These are phyloP conservation scores for Podila clonocystis DNA, from an alignment of 192 early-diverging fungal species.

Conservation along the genomic window DNA sequence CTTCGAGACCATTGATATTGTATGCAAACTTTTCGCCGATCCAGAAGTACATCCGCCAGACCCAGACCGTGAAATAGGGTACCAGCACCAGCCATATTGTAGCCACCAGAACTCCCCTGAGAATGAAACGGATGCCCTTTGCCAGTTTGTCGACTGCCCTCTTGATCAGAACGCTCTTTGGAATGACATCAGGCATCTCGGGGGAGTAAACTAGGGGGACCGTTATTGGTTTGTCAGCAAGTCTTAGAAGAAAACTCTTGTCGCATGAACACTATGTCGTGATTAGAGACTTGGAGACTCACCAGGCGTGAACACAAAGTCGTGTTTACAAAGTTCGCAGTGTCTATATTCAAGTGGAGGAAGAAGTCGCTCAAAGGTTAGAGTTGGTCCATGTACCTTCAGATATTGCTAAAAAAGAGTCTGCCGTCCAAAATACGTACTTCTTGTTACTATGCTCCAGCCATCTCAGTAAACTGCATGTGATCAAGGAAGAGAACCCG, in stretches of 20 bases:
- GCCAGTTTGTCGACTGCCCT: slow-evolving; percentile 59
- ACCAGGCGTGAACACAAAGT: slow-evolving; percentile 89
- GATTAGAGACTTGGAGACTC: slow-evolving; percentile 17
- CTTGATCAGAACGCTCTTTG: slow-evolving; percentile 64
- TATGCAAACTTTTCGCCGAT: slow-evolving; percentile 67
- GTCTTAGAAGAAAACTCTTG: neutral
- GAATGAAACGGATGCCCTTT: slow-evolving; percentile 50
- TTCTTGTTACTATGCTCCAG: slow-evolving; percentile 83
- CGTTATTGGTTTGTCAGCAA: neutral
- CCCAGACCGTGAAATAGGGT: slow-evolving; percentile 86
- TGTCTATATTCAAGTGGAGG: slow-evolving; percentile 48
- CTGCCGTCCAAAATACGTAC: slow-evolving; percentile 28
- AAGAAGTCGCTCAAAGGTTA: neutral
- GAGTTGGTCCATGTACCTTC: no score
- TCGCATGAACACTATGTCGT: neutral
- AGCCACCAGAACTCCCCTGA: slow-evolving; percentile 71
- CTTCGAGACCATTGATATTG: slow-evolving; percentile 37
- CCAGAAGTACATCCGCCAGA: slow-evolving; percentile 89
- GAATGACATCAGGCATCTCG: slow-evolving; percentile 77
- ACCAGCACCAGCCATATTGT: slow-evolving; percentile 83
- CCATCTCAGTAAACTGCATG: slow-evolving; percentile 81
- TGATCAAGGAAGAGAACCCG: neutral
- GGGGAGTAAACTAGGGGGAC: slow-evolving; percentile 65
- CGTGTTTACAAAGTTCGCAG: slow-evolving; percentile 93
- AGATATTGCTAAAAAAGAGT: no score